Conservation (phyloP, 108 stramenopile species). For the Conticribra weissflogii region DNA sequence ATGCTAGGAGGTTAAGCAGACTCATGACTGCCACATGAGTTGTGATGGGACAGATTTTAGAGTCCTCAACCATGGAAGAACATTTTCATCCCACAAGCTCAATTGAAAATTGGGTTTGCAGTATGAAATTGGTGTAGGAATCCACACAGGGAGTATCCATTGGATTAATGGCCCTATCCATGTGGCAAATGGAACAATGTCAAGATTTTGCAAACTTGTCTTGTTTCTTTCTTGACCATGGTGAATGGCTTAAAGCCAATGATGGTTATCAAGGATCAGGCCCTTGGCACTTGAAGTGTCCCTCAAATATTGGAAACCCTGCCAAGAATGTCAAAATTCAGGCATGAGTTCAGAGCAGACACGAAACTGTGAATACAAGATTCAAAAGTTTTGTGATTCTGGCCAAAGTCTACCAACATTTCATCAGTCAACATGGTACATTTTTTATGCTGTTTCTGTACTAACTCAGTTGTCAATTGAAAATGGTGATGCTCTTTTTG, state of each 20-base stretch:
- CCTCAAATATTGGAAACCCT: neutral
- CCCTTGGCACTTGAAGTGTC: conserved; percentile 9
- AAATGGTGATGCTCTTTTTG: no score
- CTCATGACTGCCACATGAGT: conserved; percentile 19
- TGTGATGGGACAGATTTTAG: conserved; percentile 10
- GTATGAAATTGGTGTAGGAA: conserved; percentile 41
- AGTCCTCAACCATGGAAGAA: neutral
- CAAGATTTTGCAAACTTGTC: conserved; percentile 13
- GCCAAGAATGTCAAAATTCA: neutral
- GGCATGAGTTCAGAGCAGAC: conserved; percentile 31
- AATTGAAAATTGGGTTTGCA: conserved; percentile 26
- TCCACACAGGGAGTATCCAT: conserved; percentile 23
- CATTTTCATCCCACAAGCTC: conserved; percentile 28
- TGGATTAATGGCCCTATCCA: conserved; percentile 48
- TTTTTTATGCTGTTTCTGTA: no score
- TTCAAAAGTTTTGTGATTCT: conserved; percentile 39
- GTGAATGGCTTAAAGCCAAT: conserved; percentile 38
- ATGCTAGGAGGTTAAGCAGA: no score
- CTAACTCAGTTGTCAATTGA: no score
- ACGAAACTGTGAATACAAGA: conserved; percentile 46
- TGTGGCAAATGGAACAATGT: conserved; percentile 21
- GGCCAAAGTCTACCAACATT: neutral
- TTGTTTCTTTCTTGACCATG: conserved; percentile 11
- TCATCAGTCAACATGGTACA: conserved; percentile 6
- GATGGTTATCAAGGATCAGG: conserved; percentile 20